phyloP scores from a whole-genome alignment of 2,329 filamentous ascomycete genomes.

The Sporothrix euskadiensis region DNA sequence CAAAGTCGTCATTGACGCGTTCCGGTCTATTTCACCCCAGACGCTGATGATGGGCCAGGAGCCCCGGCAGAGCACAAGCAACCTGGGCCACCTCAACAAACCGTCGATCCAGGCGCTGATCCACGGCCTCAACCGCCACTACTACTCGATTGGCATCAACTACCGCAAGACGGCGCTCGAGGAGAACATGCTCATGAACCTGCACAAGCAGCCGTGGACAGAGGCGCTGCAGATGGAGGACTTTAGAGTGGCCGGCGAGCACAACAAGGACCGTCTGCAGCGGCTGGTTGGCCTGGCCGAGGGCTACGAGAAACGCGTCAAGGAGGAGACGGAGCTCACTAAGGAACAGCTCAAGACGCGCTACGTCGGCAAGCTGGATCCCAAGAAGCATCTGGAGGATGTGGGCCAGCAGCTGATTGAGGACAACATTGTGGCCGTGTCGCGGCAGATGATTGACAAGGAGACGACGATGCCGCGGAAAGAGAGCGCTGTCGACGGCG shows the following conservation, averaged over 20 bases:
- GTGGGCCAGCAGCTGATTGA: conserved; percentile 96
- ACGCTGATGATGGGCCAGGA: conserved; percentile 97
- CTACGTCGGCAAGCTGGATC: conserved; percentile 98
- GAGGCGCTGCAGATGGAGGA: conserved; percentile 97
- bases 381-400: conserved; percentile 98
- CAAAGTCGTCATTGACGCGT: conserved; percentile 98
- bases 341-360: conserved; percentile 98
- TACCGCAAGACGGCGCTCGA: conserved; percentile 97
- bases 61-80: conserved; percentile 94
- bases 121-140: conserved; percentile 95
- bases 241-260: conserved; percentile 78
- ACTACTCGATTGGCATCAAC: conserved; percentile 98
- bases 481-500: conserved; percentile 46
- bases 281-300: conserved; percentile 86
- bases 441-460: conserved; percentile 98
- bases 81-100: conserved; percentile 97
- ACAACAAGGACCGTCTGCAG: conserved; percentile 86
- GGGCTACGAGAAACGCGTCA: conserved; percentile 97
- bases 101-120: conserved; percentile 99
- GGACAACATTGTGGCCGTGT: conserved; percentile 99
- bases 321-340: conserved; percentile 95
- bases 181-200: conserved; percentile 99
- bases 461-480: conserved; percentile 88
- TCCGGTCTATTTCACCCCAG: conserved; percentile 97
- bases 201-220: conserved; percentile 99